Evolutionary conservation across 2,329 filamentous ascomycete species (phyloP), one percentile per base, ranked within the genome.

Genomic region (Chaetomium sp.): DNA sequence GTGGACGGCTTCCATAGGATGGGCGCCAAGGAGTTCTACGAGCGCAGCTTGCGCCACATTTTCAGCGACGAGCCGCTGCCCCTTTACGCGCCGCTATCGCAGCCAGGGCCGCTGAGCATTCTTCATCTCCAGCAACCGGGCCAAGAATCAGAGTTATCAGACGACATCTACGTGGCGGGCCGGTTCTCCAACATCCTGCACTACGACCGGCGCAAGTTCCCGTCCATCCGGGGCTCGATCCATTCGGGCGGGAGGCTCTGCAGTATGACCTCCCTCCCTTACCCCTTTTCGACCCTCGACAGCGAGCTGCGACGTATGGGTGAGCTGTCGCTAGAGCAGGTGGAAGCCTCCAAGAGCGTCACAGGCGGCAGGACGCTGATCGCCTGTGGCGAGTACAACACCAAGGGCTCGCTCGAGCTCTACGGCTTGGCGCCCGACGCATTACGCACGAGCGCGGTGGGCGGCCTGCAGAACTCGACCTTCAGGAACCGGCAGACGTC

Each of bases 331-430:
- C 76, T 81, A 61, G 82, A 85, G 62, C 82, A 82, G 68, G 79
- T 86, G 13, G 79, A 75, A 67, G 78, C 79, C 21, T 81, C 82
- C n/a, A 89, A 89, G 70, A 77, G 72, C n/a, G 74, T 75, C 0
- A 71, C 77, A 0, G 83, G 76, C 13, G 84, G 88, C 0, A 82
- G 88, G 54, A 93, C 90, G 0, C 77, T 97, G 29, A 85, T 97
- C 59, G 91, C 92, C 2, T 91, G 90, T 47, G 94, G 93, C 5
- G 91, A 94, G 74, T 97, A 97, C 79, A 96, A 95, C 71, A 92
- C 90, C 35, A 93, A 95, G 75, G 94, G 94, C 0, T 93, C 90
- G 0, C 80, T 98, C 1, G 94, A 98, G 73, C 79, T 97, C n/a
- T 97, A 96, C 75, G 87, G 87, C 16, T 78, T 92, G 1, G 80